These are phyloP conservation scores for Sarocladiaceae sp. DNA, from an alignment of 2,329 filamentous ascomycete species.

Conservation along the genomic window DNA sequence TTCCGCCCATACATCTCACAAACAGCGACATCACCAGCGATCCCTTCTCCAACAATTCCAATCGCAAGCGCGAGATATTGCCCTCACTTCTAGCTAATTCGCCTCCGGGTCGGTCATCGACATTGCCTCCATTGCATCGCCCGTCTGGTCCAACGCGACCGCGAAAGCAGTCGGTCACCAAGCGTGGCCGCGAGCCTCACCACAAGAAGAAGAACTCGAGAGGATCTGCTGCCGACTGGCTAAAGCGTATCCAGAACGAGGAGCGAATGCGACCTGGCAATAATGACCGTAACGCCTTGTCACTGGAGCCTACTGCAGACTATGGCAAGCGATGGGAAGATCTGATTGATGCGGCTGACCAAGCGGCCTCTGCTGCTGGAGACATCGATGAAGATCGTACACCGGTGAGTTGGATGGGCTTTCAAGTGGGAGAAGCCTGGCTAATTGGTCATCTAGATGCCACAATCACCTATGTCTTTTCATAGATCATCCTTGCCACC, in stretches of 20 bases:
- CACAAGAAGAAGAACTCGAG: conserved; percentile 75
- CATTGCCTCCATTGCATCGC: conserved; percentile 75
- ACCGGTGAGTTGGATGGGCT: conserved; percentile 55
- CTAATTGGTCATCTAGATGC: conserved; percentile 39
- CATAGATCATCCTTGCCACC: conserved; percentile 57
- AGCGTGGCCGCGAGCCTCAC: conserved; percentile 66
- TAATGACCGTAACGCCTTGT: conserved; percentile 75
- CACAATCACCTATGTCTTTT: conserved; percentile 58
- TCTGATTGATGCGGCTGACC: conserved; percentile 77
- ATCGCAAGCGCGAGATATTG: conserved; percentile 65
- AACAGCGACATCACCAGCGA: conserved; percentile 64
- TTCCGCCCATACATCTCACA: conserved; percentile 59
- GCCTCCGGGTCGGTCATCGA: conserved; percentile 80
- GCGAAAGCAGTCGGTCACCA: conserved; percentile 80
- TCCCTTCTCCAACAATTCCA: conserved; percentile 56
- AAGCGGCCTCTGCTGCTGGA: conserved; percentile 77
- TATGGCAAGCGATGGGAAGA: conserved; percentile 95
- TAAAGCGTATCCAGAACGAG: conserved; percentile 52
- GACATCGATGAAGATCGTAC: conserved; percentile 87
- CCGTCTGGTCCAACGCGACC: conserved; percentile 64
- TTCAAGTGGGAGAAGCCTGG: conserved; percentile 13
- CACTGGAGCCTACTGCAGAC: conserved; percentile 74
- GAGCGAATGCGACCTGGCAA: conserved; percentile 59
- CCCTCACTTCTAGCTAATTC: conserved; percentile 76
- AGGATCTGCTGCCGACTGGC: conserved; percentile 62